Conservation (phyloP, 371 early-diverging fungal genomes). For the Mortierella sp. region DNA sequence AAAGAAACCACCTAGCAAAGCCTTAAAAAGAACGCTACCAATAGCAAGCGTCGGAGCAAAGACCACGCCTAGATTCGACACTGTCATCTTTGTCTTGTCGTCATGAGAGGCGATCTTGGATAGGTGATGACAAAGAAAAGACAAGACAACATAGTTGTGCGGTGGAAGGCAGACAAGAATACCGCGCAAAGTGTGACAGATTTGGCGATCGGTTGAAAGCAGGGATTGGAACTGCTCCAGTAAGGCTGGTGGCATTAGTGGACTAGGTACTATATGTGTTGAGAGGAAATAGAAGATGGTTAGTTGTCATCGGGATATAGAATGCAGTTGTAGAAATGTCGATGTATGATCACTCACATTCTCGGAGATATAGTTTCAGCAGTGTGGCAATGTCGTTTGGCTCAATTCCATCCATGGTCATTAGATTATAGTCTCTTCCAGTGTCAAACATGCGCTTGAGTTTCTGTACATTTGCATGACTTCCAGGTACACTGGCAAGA, state of each 20-base stretch:
- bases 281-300: background rate
- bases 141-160: conserved; percentile 38
- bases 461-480: conserved; percentile 52
- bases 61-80: conserved; percentile 50
- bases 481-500: conserved; percentile 42
- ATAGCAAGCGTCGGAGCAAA: conserved; percentile 56
- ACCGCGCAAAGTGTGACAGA: conserved; percentile 45
- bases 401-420: conserved; percentile 40
- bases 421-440: conserved; percentile 44
- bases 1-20: conserved; percentile 45
- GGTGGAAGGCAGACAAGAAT: conserved; percentile 46
- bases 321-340: conserved; percentile 2
- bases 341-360: conserved; percentile 31
- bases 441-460: conserved; percentile 54
- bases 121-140: conserved; percentile 48
- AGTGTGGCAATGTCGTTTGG: conserved; percentile 56
- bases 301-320: background rate
- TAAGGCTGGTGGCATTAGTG: conserved; percentile 30
- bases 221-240: conserved; percentile 48
- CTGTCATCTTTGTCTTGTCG: conserved; percentile 52
- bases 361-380: conserved; percentile 54
- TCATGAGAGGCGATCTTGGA: conserved; percentile 52
- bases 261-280: conserved; percentile 31
- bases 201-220: conserved; percentile 47
- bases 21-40: conserved; percentile 49